A percentile compares a stretch with the other conserved stretches of the same genome.
Evolutionary conservation across 2,329 filamentous ascomycete genomes (phyloP).

Genomic region (Aureobasidium sp.): DNA sequence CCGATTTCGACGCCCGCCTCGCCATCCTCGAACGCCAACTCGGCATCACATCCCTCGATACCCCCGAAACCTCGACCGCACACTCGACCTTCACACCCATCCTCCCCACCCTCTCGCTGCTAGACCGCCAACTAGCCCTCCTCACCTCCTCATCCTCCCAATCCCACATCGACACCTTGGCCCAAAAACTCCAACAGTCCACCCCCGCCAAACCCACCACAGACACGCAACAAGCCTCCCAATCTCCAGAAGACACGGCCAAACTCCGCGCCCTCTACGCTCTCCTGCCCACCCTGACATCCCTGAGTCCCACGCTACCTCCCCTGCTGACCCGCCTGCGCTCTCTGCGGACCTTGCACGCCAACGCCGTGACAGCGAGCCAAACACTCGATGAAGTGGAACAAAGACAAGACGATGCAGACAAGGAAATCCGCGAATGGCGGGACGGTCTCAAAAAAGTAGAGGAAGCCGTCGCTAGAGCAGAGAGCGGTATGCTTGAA

Average conservation of each 20-base stretch:
- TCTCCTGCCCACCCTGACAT: constrained; percentile 80
- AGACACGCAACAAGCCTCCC: constrained; percentile 16
- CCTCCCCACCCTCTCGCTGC: constrained; percentile 67
- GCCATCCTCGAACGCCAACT: constrained; percentile 69
- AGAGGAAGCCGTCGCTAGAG: constrained; percentile 62
- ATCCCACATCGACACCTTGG: constrained; percentile 57
- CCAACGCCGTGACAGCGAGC: constrained; percentile 73
- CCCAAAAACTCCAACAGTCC: constrained; percentile 56
- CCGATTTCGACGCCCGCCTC: constrained; percentile 79
- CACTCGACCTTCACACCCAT: constrained; percentile 54
- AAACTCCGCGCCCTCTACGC: constrained; percentile 91
- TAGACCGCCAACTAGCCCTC: constrained; percentile 72
- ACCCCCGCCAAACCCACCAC: constrained; percentile 16
- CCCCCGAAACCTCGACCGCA: constrained; percentile 47
- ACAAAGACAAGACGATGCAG: constrained; percentile 71
- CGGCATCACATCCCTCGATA: constrained; percentile 58
- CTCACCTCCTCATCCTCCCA: constrained; percentile 60
- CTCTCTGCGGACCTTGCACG: constrained; percentile 74
- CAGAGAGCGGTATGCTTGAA: constrained; percentile 59
- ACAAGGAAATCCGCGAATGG: constrained; percentile 78
- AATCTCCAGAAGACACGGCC: constrained; percentile 57
- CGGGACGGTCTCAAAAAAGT: constrained; percentile 69
- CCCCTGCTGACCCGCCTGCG: constrained; percentile 76
- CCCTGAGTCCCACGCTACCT: constrained; percentile 73
- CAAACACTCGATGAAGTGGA: constrained; percentile 71